phyloP scores from a whole-genome alignment of 352 stramenopile species.

The Pythium rishiriense region DNA sequence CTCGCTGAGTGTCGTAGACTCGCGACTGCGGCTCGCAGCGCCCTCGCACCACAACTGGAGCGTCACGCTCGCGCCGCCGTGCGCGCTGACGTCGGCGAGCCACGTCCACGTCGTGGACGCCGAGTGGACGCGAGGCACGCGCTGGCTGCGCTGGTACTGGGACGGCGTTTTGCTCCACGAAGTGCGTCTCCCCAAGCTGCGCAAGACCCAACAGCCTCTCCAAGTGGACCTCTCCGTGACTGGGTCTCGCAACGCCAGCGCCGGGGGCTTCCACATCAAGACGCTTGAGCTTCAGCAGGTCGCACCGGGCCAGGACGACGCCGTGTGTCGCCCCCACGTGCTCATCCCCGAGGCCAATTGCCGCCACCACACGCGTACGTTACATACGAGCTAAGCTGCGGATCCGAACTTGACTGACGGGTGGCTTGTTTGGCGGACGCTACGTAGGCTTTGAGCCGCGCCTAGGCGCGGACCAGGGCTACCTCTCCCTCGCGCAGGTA shows the following conservation, averaged over 20 bases:
- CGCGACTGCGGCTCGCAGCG: conserved; percentile 10
- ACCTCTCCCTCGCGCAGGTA: conserved; percentile 63
- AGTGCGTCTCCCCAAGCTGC: neutral
- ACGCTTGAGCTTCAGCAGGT: conserved; percentile 25
- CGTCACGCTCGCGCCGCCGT: conserved; percentile 18
- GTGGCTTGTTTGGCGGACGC: neutral
- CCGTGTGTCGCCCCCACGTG: conserved; percentile 14
- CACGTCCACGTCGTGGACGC: conserved; percentile 26
- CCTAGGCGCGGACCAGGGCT: conserved; percentile 61
- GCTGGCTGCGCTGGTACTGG: conserved; percentile 30
- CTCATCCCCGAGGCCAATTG: conserved; percentile 20
- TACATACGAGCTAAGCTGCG: neutral
- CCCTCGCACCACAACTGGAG: conserved; percentile 9
- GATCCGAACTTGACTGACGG: conserved; percentile 2
- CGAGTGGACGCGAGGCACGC: conserved; percentile 18
- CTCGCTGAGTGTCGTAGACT: conserved; percentile 7
- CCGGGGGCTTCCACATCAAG: conserved; percentile 15
- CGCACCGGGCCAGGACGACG: conserved; percentile 5
- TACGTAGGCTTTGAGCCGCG: conserved; percentile 38
- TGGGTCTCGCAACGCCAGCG: neutral
- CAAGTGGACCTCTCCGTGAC: conserved; percentile 13
- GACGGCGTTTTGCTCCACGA: conserved; percentile 27
- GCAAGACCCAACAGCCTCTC: neutral
- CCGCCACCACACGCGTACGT: conserved; percentile 25
- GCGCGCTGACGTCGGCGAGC: neutral